A percentile compares a stretch with the other conserved stretches of the same genome.
Conservation (phyloP, 352 stramenopile genomes). For the Globisporangium echinulatum region DNA sequence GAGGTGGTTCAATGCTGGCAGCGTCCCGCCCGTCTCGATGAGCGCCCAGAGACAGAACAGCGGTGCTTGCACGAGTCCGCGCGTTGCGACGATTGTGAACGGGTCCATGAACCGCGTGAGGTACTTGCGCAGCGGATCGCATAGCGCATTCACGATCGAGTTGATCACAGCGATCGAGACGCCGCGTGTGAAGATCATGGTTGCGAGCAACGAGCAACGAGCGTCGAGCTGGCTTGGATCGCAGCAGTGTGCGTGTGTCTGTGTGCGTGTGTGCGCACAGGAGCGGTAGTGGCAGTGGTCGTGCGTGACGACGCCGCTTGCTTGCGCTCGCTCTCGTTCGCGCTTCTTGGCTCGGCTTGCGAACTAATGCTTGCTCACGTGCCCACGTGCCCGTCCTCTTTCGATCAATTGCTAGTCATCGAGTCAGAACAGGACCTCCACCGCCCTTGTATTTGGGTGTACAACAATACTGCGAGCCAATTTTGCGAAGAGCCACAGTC, state of each 20-base stretch:
- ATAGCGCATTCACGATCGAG: constrained; percentile 73
- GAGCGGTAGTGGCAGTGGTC: not conserved
- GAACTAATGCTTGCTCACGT: not conserved
- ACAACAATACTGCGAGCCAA: not conserved
- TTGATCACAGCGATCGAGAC: constrained; percentile 76
- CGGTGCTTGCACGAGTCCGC: constrained; percentile 63
- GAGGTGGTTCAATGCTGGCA: constrained; percentile 65
- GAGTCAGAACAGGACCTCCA: not conserved
- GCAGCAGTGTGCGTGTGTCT: no score
- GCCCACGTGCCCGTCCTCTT: not conserved
- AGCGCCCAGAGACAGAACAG: constrained; percentile 67
- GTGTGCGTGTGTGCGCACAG: not conserved
- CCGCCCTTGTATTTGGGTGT: no score
- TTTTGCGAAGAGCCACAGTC: not conserved
- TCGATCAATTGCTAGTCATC: not conserved
- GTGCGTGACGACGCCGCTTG: not conserved
- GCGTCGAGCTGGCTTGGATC: not conserved
- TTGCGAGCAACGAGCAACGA: not conserved
- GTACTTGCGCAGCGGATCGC: constrained; percentile 80
- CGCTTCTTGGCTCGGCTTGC: not conserved
- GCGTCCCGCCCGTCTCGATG: constrained; percentile 36
- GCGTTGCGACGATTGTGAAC: constrained; percentile 65
- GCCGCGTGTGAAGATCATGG: constrained; percentile 57
- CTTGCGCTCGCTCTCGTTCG: not conserved
- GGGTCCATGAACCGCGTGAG: constrained; percentile 79